Conservation (phyloP, 1,284 basidiomycete species). For the Heterobasidion annosum region DNA sequence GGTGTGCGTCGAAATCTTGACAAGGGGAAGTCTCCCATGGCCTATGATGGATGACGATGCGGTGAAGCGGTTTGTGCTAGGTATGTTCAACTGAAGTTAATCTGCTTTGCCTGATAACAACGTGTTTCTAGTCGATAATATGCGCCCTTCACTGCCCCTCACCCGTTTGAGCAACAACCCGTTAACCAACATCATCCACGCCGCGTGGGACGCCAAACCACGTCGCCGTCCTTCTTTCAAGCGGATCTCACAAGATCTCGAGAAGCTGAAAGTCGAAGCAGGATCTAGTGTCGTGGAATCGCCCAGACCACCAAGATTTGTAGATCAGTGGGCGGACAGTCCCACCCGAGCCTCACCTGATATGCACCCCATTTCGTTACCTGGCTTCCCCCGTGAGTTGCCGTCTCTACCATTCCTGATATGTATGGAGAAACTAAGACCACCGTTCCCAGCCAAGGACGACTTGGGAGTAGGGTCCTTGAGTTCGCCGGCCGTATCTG, state of each 20-base stretch:
- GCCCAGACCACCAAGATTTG: conserved; percentile 11
- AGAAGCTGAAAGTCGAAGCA: conserved; percentile 23
- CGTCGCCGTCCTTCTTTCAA: conserved; percentile 37
- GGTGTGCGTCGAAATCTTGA: conserved; percentile 60
- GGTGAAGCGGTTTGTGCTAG: conserved; percentile 50
- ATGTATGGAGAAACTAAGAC: not conserved
- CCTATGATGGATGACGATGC: conserved; percentile 44
- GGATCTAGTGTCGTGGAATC: conserved; percentile 17
- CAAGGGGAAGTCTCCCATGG: conserved; percentile 58
- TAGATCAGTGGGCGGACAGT: conserved; percentile 4
- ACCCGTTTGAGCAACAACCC: conserved; percentile 17
- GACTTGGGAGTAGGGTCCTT: not conserved
- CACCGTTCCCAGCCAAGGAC: not conserved
- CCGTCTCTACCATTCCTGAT: not conserved
- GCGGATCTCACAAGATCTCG: conserved; percentile 30
- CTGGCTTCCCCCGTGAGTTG: not conserved
- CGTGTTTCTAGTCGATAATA: conserved; percentile 37
- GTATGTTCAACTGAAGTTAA: conserved; percentile 27
- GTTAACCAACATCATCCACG: conserved; percentile 28
- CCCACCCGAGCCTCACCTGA: conserved; percentile 9
- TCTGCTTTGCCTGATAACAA: not conserved
- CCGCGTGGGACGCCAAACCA: conserved; percentile 43
- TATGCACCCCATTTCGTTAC: conserved; percentile 8
- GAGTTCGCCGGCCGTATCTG: not conserved
- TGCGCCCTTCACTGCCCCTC: conserved; percentile 40